Evolutionary conservation across 805 yeast species (phyloP), one percentile per base, ranked within the genome.

Genomic region (Spathaspora girioi): DNA sequence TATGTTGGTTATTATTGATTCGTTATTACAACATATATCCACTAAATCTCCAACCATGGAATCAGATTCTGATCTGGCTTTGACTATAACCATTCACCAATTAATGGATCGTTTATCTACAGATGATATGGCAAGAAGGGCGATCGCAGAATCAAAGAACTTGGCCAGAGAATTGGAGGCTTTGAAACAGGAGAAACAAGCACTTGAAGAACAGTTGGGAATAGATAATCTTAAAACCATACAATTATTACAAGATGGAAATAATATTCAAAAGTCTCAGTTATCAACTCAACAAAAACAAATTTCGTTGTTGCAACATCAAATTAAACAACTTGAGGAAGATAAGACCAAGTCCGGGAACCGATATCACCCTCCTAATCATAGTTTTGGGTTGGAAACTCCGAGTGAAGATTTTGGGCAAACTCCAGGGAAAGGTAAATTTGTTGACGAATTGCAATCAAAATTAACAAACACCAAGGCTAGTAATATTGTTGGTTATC

Each of bases 41-140:
- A 29, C 12, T n/a, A 70, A 66, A 32, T 59, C 68, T 0, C 26
- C 27, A 5, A 50, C 54, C 31, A 49, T 59, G 29, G 66, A 61
- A 1, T 51, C 62, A 5, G 67, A 65, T 35, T 52, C 71, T 1
- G 61, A 59, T 17, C 53, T 69, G n/a, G 68, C 64, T 2, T 55
- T 70, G 27, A 63, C 62, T 47, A 61, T 63, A 46, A 58, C 73
- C 1, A 64, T 74, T 15, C 75, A 70, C 45, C 59, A 69, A 35
- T 55, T 70, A 18, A 63, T 70, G 62, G 73, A 71, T 49, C 58
- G 70, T 35, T 50, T 69, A 50, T 59, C 61, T 7, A 62, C 73
- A 2, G 75, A 70, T 47, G 71, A 70, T 31, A 68, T 66, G 2
- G 71, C 73, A 4, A 57, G 66, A 50, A 57, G 68, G 49, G 73